Conservation (phyloP, 176 grass and related monocot species). For the Oryza brachyantha region DNA sequence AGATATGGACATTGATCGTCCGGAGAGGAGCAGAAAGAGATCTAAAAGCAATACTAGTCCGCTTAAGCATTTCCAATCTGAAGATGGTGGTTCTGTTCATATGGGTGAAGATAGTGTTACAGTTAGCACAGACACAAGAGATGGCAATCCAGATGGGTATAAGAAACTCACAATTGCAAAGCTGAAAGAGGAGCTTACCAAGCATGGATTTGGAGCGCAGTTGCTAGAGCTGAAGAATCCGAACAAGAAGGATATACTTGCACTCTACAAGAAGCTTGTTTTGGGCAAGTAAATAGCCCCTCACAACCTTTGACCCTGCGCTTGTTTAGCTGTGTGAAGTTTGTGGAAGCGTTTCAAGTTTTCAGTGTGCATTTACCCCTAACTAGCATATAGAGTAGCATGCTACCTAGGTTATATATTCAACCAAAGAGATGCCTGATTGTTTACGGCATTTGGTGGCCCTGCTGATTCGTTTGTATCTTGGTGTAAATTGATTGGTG, state of each 20-base stretch:
- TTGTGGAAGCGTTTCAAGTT: neutral
- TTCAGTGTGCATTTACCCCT: neutral
- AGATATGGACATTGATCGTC: slow-evolving; percentile 49
- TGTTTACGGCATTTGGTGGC: neutral
- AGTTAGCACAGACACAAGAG: slow-evolving; percentile 37
- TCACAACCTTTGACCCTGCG: neutral
- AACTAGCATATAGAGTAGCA: neutral
- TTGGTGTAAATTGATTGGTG: neutral
- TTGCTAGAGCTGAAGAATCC: slow-evolving; percentile 58
- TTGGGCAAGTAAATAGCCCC: slow-evolving; percentile 34
- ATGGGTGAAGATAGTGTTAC: slow-evolving; percentile 38
- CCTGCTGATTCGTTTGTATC: slow-evolving; percentile 19
- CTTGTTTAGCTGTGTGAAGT: neutral
- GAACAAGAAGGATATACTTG: slow-evolving; percentile 62
- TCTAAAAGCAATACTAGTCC: slow-evolving; percentile 49
- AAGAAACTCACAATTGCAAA: slow-evolving; percentile 57
- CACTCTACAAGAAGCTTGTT: slow-evolving; percentile 69
- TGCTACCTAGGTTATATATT: neutral
- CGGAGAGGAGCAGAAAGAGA: slow-evolving; percentile 55
- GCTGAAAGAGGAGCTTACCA: slow-evolving; percentile 64
- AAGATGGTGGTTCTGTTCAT: slow-evolving; percentile 65
- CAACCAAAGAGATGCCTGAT: slow-evolving; percentile 12
- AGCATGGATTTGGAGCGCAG: slow-evolving; percentile 57
- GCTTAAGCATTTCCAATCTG: slow-evolving; percentile 34
- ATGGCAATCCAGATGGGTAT: slow-evolving; percentile 46